These are phyloP conservation scores for Annulohypoxylon maeteangense DNA, from an alignment of 495 filamentous ascomycete species.

Conservation along the genomic window DNA sequence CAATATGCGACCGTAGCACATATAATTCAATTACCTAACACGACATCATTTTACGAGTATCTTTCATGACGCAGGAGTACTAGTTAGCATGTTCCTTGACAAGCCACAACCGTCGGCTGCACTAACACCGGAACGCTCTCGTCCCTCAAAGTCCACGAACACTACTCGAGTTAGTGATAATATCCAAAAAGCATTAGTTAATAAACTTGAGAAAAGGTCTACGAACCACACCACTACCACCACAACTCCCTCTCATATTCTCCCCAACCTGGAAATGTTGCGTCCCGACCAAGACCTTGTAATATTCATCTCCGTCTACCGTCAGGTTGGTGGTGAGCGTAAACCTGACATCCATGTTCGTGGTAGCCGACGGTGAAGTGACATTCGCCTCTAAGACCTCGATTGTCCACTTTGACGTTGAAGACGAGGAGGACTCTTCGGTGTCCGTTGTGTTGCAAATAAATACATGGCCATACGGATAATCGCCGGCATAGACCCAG, in stretches of 20 bases:
- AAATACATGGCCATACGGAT: conserved; percentile 13
- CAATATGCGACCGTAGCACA: not conserved
- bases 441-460: conserved; percentile 12
- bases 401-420: conserved; percentile 25
- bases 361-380: conserved; percentile 8
- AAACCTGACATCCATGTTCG: conserved; percentile 28
- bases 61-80: not conserved
- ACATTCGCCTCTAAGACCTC: conserved; percentile 20
- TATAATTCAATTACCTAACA: not conserved
- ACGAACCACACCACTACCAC: conserved; percentile 34
- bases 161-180: conserved; percentile 21
- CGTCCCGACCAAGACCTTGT: conserved; percentile 19
- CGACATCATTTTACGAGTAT: not conserved
- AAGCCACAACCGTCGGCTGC: conserved; percentile 11
- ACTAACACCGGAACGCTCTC: conserved; percentile 20
- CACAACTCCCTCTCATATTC: conserved; percentile 30
- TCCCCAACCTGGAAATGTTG: conserved; percentile 31
- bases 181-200: not conserved
- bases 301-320: conserved; percentile 5
- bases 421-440: not conserved
- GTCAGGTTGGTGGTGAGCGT: conserved; percentile 25
- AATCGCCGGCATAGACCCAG: not conserved
- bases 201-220: not conserved
- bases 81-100: conserved; percentile 4
- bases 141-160: conserved; percentile 26